Evolutionary conservation across 2,329 filamentous ascomycete species (phyloP), one percentile per base, ranked within the genome.

Genomic region (Aspergillus sp.): DNA sequence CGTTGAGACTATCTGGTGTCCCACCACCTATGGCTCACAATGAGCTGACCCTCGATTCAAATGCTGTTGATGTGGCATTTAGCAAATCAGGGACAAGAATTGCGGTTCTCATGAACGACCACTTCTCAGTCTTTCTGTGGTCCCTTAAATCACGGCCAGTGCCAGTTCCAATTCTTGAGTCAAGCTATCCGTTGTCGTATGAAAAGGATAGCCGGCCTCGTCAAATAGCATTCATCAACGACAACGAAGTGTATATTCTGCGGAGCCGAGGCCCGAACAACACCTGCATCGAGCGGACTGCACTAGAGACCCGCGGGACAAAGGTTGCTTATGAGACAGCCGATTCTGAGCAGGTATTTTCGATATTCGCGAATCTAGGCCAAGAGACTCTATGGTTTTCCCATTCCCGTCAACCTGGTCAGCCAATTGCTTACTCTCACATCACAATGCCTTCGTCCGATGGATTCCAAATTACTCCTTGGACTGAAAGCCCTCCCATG

Each of bases 21-120:
- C 95, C 95, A 22, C 95, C 95, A 26, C 95, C 95, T 1, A 97
- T 98, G 92, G 86, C 91, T 15, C 81, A 93, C 61, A 89, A 89
- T 63, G 90, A 96, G 56, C 67, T 97, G 17, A 67, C 78, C 12
- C 74, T 89, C 26, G 78, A 83, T 13, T 81, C 81, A 0, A 86
- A 88, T 53, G 82, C 86, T 3, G 76, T 90, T 17, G 92, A 97
- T 74, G 85, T 95, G 51, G 85, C 88, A 0, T 86, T 97, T 63
- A 89, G 85, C 49, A 80, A 79, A 13, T 81, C 82, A 48, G 87
- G 88, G 48, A 81, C 81, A 1, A 79, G 80, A 7, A 81, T 98
- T 68, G 91, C 87, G 3, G 83, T 96, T 8, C 78, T 97, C 18
- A 89, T 92, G 64, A 80, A 83, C 26, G 70, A 76, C 15, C 85